Conservation (phyloP, 306 rosid species). For the Pyrus bretschneideri region DNA sequence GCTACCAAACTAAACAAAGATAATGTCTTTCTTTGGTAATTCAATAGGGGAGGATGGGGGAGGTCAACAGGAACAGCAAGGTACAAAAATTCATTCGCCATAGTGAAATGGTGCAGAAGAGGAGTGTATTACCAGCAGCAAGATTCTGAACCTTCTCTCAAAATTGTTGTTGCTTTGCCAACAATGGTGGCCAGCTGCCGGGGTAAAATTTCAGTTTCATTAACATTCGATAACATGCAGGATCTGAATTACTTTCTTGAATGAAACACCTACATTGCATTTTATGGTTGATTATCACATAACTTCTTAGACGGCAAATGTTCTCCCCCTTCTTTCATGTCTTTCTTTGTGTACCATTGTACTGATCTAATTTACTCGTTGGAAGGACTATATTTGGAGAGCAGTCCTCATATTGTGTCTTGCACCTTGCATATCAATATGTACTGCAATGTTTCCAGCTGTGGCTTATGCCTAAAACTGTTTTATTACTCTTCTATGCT, state of each 20-base stretch:
- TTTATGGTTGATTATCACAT: background rate
- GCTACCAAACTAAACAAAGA: background rate
- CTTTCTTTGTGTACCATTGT: background rate
- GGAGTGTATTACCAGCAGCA: conserved; percentile 86
- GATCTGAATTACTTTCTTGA: background rate
- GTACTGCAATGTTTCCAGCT: background rate
- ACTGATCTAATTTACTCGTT: background rate
- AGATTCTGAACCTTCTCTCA: conserved; percentile 65
- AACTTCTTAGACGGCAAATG: background rate
- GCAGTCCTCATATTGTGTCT: background rate
- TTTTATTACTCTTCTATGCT: background rate
- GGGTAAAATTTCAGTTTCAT: conserved; percentile 34
- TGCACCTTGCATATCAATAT: background rate
- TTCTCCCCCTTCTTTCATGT: background rate
- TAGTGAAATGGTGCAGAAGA: conserved; percentile 72
- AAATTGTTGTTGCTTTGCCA: conserved; percentile 87
- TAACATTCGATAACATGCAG: background rate
- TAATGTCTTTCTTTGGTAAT: conserved; percentile 4
- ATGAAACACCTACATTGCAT: background rate
- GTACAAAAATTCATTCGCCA: conserved; percentile 59
- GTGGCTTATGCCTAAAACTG: conserved; percentile 3
- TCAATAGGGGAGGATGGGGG: conserved; percentile 77
- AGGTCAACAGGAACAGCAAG: conserved; percentile 68
- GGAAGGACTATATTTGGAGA: background rate
- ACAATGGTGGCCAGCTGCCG: conserved; percentile 96